Percentiles rank a stretch among this genome's conserved stretches.
These are phyloP conservation scores for Solanum hybrid DNA, from an alignment of 305 asterid species.

Conservation along the genomic window DNA sequence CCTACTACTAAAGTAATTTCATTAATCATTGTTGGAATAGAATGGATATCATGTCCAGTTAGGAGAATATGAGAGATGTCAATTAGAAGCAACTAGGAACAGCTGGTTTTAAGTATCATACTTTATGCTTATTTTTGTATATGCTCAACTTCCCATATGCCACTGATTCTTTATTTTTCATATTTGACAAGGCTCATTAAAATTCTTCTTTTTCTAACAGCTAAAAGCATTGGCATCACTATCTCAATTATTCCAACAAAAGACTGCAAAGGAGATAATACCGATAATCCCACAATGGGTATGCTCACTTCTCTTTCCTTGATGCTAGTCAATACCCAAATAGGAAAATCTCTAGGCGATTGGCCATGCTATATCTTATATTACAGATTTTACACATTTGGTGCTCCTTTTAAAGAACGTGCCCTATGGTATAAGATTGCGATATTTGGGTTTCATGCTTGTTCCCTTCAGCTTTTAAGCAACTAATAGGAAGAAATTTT, in stretches of 20 bases:
- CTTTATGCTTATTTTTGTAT: neutral
- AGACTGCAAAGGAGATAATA: conserved; percentile 55
- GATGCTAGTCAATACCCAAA: neutral
- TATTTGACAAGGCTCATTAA: conserved; percentile 16
- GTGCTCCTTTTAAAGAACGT: neutral
- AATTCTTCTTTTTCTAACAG: conserved; percentile 35
- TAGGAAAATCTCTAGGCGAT: neutral
- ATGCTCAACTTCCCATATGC: neutral
- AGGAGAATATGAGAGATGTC: neutral
- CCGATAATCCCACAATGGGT: conserved; percentile 88
- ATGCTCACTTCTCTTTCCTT: conserved; percentile 7
- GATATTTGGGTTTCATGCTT: neutral
- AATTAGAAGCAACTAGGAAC: neutral
- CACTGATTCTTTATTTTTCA: neutral
- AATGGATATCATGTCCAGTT: neutral
- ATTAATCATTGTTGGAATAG: neutral
- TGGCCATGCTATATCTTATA: neutral
- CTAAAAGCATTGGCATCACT: conserved; percentile 82
- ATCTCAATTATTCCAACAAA: conserved; percentile 63
- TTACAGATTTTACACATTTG: neutral
- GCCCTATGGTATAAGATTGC: neutral
- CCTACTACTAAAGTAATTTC: conserved; percentile 77
- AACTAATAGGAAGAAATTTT: neutral
- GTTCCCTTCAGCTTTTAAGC: neutral
- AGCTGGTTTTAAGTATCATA: neutral